Conservation (phyloP, 345 rosid species). For the Hypericum androsaemum region DNA sequence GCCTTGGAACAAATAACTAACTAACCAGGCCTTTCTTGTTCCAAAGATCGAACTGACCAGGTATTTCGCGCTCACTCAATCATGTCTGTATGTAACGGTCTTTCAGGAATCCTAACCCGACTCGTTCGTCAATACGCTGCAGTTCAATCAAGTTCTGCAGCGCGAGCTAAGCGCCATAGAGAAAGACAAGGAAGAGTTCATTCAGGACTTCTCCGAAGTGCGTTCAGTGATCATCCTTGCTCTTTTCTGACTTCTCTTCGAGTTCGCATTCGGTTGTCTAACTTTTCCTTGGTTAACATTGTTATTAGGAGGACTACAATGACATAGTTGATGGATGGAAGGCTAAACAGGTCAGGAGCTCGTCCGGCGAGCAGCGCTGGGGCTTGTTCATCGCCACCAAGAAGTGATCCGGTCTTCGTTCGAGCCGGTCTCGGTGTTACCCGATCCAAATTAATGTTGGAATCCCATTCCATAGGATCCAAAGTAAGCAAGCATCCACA, state of each 20-base stretch:
- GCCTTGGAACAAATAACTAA: too few relatives aligned
- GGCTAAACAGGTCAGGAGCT: conserved; percentile 57
- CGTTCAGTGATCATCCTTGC: conserved; percentile 5
- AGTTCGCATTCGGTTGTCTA: neutral
- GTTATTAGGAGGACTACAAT: conserved; percentile 61
- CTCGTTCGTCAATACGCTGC: conserved; percentile 14
- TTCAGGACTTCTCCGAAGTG: conserved; percentile 71
- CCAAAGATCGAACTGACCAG: conserved; percentile 81
- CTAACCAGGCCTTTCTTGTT: too few relatives aligned
- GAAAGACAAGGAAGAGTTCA: conserved; percentile 64
- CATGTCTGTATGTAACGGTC: too few relatives aligned
- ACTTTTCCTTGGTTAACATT: neutral
- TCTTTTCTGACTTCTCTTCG: neutral
- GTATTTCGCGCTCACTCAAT: conserved; percentile 19
- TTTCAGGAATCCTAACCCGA: neutral
- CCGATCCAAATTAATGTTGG: too few relatives aligned
- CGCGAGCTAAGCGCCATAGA: conserved; percentile 55
- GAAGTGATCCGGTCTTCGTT: conserved; percentile 2
- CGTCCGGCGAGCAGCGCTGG: conserved; percentile 75
- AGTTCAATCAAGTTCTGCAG: conserved; percentile 69
- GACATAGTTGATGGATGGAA: conserved; percentile 71
- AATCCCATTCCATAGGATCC: too few relatives aligned
- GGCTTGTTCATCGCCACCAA: conserved; percentile 55
- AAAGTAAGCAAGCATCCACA: too few relatives aligned
- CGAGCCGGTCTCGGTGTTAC: neutral